Percentiles rank a stretch among this genome's conserved stretches.
These are phyloP conservation scores for Trichosanthes truncata DNA, from an alignment of 306 rosid genomes.

Conservation along the genomic window DNA sequence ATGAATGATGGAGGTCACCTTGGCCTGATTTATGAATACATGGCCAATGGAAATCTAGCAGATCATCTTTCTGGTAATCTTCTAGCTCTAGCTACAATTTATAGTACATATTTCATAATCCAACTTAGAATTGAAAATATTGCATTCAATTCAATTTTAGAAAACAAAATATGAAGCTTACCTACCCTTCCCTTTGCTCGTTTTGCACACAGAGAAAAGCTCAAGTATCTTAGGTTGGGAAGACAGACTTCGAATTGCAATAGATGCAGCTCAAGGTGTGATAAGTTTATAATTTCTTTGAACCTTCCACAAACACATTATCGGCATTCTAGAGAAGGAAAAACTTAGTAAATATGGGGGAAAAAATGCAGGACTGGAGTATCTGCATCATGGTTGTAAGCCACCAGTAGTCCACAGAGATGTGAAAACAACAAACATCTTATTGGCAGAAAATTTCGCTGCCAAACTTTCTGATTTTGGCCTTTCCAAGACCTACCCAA, in stretches of 20 bases:
- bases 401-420: slow-evolving; percentile 29
- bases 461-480: slow-evolving; percentile 29
- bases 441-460: neutral
- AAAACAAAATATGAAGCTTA: neutral
- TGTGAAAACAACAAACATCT: slow-evolving; percentile 9
- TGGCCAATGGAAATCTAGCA: slow-evolving; percentile 17
- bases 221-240: slow-evolving; percentile 7
- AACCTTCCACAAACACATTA: neutral
- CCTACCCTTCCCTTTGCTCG: neutral
- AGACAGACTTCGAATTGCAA: slow-evolving; percentile 8
- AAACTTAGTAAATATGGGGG: neutral
- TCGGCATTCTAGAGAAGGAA: neutral
- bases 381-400: slow-evolving; percentile 39
- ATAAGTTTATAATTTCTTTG: neutral
- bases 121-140: neutral
- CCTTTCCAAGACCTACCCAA: slow-evolving; percentile 8
- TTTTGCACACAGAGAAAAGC: neutral
- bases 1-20: slow-evolving; percentile 13
- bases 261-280: slow-evolving; percentile 16
- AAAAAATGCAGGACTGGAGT: slow-evolving; percentile 12
- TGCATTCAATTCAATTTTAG: neutral
- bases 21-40: slow-evolving; percentile 20
- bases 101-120: neutral
- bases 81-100: neutral
- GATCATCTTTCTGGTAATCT: slow-evolving; percentile 8